Evolutionary conservation across 805 yeast species (phyloP).

Genomic region (Wickerhamomyces queroliae): DNA sequence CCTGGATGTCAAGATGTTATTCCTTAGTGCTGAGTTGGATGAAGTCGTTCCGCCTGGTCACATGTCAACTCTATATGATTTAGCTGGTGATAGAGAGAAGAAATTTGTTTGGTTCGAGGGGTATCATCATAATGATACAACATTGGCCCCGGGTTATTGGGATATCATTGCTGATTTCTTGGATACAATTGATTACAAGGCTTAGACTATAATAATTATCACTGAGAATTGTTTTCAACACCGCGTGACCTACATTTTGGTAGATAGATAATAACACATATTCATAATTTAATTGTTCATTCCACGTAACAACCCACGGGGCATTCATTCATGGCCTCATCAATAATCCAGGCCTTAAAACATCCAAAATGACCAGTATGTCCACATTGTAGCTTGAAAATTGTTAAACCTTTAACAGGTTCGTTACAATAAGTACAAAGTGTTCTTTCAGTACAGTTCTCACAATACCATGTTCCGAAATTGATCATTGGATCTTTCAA

Average conservation of each 20-base stretch:
- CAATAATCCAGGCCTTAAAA: conserved; percentile 69
- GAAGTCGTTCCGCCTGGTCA: conserved; percentile 91
- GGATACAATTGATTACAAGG: conserved; percentile 16
- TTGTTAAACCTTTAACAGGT: conserved; percentile 67
- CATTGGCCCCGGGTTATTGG: conserved; percentile 76
- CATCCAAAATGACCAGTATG: conserved; percentile 86
- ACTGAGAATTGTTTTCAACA: conserved; percentile 1
- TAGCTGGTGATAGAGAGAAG: conserved; percentile 48
- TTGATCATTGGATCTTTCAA: conserved; percentile 25
- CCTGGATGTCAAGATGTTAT: conserved; percentile 54
- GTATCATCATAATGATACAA: conserved; percentile 81
- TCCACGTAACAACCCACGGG: conserved; percentile 54
- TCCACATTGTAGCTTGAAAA: conserved; percentile 66
- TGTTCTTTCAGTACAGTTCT: conserved; percentile 45
- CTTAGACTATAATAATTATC: neutral
- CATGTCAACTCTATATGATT: conserved; percentile 53
- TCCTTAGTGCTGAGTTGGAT: conserved; percentile 70
- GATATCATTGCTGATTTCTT: conserved; percentile 53
- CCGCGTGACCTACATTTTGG: neutral
- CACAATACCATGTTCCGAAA: conserved; percentile 85
- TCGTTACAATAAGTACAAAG: conserved; percentile 69
- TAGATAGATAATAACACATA: neutral
- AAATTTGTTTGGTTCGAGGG: conserved; percentile 46
- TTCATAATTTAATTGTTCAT: neutral
- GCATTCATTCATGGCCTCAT: conserved; percentile 59